Conservation (phyloP, 495 filamentous ascomycete genomes). For the Penicillium canariense region DNA sequence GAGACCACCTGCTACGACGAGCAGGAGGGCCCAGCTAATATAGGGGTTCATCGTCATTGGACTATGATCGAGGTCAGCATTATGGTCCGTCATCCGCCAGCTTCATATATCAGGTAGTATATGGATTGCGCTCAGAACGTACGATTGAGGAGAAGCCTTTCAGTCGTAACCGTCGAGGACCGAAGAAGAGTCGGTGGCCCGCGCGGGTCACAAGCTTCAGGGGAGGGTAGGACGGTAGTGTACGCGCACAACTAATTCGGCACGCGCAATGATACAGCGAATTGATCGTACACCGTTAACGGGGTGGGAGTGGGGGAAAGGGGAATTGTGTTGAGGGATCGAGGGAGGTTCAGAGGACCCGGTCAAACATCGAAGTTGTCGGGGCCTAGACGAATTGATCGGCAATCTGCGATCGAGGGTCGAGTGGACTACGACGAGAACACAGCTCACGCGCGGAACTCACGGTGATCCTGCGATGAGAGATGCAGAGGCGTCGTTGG, state of each 20-base stretch:
- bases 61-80: conserved; percentile 17
- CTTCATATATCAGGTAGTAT: neutral
- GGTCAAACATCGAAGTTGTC: conserved; percentile 11
- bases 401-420: neutral
- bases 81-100: neutral
- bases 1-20: conserved; percentile 48
- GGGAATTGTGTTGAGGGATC: neutral
- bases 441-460: neutral
- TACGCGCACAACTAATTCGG: conserved; percentile 14
- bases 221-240: conserved; percentile 14
- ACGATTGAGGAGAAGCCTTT: conserved; percentile 9
- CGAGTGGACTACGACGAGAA: neutral
- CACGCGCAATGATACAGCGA: conserved; percentile 13
- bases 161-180: neutral
- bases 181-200: neutral
- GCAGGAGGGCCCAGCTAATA: conserved; percentile 57
- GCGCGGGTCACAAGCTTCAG: neutral
- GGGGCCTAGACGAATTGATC: neutral
- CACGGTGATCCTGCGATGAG: neutral
- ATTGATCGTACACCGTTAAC: conserved; percentile 15
- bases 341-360: conserved; percentile 5
- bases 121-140: conserved; percentile 1
- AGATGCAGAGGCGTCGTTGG: conserved; percentile 8
- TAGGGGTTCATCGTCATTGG: conserved; percentile 46
- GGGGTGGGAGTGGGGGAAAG: neutral